Percentiles rank a stretch among this genome's conserved stretches.
Evolutionary conservation across 371 early-diverging fungal genomes (phyloP).

Genomic region (Catenaria anguillulae): DNA sequence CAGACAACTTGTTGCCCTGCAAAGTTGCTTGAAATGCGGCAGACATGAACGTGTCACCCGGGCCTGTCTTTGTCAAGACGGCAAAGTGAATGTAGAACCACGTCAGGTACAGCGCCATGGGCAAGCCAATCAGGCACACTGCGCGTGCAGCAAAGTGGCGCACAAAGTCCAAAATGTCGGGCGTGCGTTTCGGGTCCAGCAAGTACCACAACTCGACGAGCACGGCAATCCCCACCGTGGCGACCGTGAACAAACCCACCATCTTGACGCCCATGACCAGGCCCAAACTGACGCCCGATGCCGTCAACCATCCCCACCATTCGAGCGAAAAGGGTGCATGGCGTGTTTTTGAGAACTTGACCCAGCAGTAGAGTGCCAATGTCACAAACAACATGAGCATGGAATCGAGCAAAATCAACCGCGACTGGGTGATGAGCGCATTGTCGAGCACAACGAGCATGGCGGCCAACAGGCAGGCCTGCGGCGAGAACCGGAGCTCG

Average conservation of each 20-base stretch:
- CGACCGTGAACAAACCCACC: conserved; percentile 83
- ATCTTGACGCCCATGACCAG: conserved; percentile 72
- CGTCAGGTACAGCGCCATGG: conserved; percentile 24
- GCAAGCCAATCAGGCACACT: conserved; percentile 28
- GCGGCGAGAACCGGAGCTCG: conserved; percentile 65
- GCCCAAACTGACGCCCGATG: conserved; percentile 53
- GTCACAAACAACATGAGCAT: conserved; percentile 81
- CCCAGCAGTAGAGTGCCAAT: conserved; percentile 62
- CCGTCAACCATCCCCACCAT: conserved; percentile 67
- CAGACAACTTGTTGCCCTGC: conserved; percentile 46
- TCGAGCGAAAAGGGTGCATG: conserved; percentile 39
- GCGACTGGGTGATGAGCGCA: conserved; percentile 73
- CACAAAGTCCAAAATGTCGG: conserved; percentile 45
- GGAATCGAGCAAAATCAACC: conserved; percentile 84
- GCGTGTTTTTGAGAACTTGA: conserved; percentile 67
- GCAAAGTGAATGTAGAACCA: conserved; percentile 35
- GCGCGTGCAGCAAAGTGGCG: conserved; percentile 31
- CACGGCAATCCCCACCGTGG: conserved; percentile 66
- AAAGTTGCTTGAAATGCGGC: conserved; percentile 75
- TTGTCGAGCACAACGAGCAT: conserved; percentile 78
- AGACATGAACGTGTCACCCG: conserved; percentile 85
- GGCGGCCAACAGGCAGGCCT: conserved; percentile 59
- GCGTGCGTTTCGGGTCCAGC: conserved; percentile 62
- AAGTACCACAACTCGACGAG: conserved; percentile 83
- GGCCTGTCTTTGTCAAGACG: conserved; percentile 48